Percentiles rank a stretch among this genome's conserved stretches.
phyloP scores from a whole-genome alignment of 139 green algal species.

The Microglena sp. region DNA sequence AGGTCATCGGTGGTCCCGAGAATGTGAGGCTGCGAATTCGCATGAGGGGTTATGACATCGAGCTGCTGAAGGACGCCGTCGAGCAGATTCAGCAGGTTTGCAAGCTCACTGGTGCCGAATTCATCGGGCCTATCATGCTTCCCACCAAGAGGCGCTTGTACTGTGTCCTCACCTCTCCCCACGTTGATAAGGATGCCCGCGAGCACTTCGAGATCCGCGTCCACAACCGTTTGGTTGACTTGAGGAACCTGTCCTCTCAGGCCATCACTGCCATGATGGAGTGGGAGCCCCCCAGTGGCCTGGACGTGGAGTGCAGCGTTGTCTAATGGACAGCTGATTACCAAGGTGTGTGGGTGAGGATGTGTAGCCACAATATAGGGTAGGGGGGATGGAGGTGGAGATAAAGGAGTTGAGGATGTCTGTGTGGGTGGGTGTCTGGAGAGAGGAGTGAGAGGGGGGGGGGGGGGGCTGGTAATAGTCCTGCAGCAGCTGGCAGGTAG shows the following conservation, averaged over 20 bases:
- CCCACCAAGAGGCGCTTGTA: slow-evolving; percentile 62
- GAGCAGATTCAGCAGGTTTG: slow-evolving; percentile 58
- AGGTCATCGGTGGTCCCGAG: slow-evolving; percentile 5
- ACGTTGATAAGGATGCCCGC: slow-evolving; percentile 84
- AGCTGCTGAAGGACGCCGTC: slow-evolving; percentile 45
- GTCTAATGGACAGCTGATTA: no score
- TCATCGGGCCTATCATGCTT: slow-evolving; percentile 64
- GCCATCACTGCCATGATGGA: slow-evolving; percentile 82
- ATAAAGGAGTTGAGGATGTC: no score
- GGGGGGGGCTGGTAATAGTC: no score
- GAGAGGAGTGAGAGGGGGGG: no score
- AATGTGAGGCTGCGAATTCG: slow-evolving; percentile 55
- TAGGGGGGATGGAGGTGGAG: no score
- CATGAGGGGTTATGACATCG: slow-evolving; percentile 60
- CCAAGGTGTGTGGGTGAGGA: no score
- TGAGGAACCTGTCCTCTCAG: slow-evolving; percentile 68
- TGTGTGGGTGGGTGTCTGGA: no score
- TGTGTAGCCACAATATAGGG: no score
- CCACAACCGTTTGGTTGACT: slow-evolving; percentile 60
- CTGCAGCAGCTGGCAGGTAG: no score
- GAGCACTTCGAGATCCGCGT: slow-evolving; percentile 86
- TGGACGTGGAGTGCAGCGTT: slow-evolving; percentile 59
- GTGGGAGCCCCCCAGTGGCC: slow-evolving; percentile 70
- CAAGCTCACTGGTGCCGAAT: slow-evolving; percentile 46
- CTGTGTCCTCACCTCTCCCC: slow-evolving; percentile 76